These are phyloP conservation scores for Pleodorina starrii DNA, from an alignment of 139 green algal genomes.

Conservation along the genomic window DNA sequence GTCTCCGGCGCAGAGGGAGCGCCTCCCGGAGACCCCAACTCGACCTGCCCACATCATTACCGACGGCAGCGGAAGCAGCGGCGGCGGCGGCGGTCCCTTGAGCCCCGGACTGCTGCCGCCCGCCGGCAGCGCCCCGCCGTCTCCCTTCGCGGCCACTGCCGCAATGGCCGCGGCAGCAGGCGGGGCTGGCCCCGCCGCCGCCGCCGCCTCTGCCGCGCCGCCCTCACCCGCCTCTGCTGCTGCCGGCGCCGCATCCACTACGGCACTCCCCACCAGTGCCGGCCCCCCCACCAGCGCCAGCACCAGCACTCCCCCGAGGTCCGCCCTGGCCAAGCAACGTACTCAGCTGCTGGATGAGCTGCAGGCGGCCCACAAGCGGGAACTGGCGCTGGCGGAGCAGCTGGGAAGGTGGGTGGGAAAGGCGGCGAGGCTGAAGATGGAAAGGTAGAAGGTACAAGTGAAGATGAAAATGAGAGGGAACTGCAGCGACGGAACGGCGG, in stretches of 20 bases:
- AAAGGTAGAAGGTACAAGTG: background rate
- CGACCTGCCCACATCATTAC: too few relatives aligned
- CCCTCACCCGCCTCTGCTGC: background rate
- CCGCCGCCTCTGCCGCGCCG: background rate
- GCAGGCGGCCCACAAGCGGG: constrained; percentile 1
- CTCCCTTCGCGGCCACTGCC: background rate
- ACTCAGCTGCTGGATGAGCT: constrained; percentile 35
- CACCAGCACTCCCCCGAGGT: too few relatives aligned
- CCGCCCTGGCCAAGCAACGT: background rate
- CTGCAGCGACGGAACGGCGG: too few relatives aligned
- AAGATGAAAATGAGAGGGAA: too few relatives aligned
- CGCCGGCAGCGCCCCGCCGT: background rate
- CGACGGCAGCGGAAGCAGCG: background rate
- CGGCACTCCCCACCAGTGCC: too few relatives aligned
- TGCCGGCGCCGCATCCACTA: background rate
- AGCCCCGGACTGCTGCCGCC: background rate
- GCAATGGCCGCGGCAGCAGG: too few relatives aligned
- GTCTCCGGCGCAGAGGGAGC: too few relatives aligned
- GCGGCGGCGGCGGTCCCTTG: background rate
- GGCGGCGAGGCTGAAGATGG: background rate
- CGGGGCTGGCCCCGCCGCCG: background rate
- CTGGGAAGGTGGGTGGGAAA: constrained; percentile 33
- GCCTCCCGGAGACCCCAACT: too few relatives aligned
- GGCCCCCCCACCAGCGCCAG: too few relatives aligned
- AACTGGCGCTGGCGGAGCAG: constrained; percentile 49